Evolutionary conservation across 2,329 filamentous ascomycete species (phyloP).

Genomic region (Calonectria honghensis): DNA sequence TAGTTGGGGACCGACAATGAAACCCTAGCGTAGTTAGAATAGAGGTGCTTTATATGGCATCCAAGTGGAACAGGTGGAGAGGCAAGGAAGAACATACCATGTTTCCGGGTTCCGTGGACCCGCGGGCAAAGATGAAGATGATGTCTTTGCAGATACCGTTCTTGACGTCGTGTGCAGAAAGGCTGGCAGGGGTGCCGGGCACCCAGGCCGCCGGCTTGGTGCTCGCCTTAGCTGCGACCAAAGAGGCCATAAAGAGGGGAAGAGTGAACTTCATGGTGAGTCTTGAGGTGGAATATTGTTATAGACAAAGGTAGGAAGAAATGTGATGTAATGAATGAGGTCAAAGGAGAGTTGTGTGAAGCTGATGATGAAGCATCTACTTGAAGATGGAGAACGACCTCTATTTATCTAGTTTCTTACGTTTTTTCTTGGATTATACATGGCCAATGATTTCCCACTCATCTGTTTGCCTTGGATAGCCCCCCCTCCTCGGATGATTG

Average conservation of each 20-base stretch:
- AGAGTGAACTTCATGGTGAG: constrained; percentile 16
- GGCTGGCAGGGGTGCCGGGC: background rate
- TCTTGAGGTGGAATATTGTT: background rate
- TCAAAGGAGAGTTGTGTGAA: background rate
- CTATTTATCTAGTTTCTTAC: background rate
- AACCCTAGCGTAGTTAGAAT: constrained; percentile 4
- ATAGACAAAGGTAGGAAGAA: background rate
- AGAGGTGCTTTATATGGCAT: background rate
- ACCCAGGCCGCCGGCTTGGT: background rate
- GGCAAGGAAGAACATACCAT: background rate
- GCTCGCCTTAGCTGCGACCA: background rate
- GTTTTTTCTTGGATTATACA: too few species aligned
- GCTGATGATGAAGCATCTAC: background rate
- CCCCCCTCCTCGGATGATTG: background rate
- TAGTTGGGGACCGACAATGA: constrained; percentile 2
- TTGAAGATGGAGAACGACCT: background rate
- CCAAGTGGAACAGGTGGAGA: background rate
- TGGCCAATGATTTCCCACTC: background rate
- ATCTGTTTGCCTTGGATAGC: background rate
- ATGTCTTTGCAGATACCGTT: constrained; percentile 21
- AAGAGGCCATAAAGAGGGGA: background rate
- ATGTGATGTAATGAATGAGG: background rate
- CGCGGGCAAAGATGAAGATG: constrained; percentile 17
- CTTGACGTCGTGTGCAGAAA: constrained; percentile 1
- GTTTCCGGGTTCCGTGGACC: constrained; percentile 13